A percentile compares a stretch with the other conserved stretches of the same genome.
Evolutionary conservation across 495 filamentous ascomycete genomes (phyloP).

Genomic region (Aspergillus sclerotiicarbonarius): DNA sequence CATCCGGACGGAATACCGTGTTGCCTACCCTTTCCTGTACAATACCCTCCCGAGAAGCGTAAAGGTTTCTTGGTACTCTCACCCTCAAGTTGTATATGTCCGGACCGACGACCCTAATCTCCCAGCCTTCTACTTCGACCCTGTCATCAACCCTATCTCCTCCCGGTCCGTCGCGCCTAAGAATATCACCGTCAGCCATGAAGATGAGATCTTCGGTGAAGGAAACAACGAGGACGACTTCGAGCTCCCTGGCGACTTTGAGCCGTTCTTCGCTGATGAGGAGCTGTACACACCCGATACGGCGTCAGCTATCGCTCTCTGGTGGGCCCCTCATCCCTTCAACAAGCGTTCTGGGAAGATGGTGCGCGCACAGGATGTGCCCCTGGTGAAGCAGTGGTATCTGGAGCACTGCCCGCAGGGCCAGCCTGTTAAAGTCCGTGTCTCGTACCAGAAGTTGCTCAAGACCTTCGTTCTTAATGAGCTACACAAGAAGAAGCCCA

Average conservation of each 20-base stretch:
- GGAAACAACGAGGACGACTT: conserved; percentile 91
- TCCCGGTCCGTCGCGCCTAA: conserved; percentile 92
- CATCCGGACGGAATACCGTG: conserved; percentile 93
- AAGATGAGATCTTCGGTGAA: conserved; percentile 89
- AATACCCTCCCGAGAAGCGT: conserved; percentile 96
- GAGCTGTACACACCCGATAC: conserved; percentile 89
- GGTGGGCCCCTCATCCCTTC: conserved; percentile 99
- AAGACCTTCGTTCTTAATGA: conserved; percentile 98
- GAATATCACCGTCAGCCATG: conserved; percentile 88
- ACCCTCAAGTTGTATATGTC: conserved; percentile 90
- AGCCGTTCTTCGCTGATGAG: conserved; percentile 88
- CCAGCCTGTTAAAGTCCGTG: conserved; percentile 94
- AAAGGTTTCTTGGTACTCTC: conserved; percentile 87
- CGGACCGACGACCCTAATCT: conserved; percentile 84
- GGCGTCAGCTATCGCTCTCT: conserved; percentile 85
- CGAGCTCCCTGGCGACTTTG: conserved; percentile 72
- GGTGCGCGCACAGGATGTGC: conserved; percentile 95
- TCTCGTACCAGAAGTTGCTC: conserved; percentile 98
- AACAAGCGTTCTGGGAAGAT: conserved; percentile 95
- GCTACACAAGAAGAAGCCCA: conserved; percentile 89
- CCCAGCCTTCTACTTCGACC: conserved; percentile 97
- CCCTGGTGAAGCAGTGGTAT: conserved; percentile 98
- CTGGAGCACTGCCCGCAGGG: conserved; percentile 90
- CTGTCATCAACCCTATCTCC: conserved; percentile 95
- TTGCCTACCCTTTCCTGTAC: conserved; percentile 92